Conservation (phyloP, 2,329 filamentous ascomycete genomes). For the Colletotrichum echinochloae region DNA sequence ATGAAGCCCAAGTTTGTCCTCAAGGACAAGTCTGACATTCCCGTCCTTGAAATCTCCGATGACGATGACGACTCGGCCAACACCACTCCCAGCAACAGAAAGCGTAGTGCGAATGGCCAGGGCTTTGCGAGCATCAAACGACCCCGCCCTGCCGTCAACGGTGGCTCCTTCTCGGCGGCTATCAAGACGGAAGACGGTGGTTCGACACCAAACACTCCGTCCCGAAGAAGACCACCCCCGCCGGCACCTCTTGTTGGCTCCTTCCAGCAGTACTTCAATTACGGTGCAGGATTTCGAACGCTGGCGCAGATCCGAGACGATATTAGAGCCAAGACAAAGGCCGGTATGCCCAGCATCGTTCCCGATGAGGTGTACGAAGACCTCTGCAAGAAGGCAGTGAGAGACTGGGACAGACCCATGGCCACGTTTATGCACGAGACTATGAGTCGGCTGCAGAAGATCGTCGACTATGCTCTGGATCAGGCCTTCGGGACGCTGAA, state of each 20-base stretch:
- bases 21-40: constrained; percentile 51
- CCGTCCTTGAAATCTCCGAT: constrained; percentile 54
- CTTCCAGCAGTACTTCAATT: constrained; percentile 54
- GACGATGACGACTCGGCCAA: constrained; percentile 49
- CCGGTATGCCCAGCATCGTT: constrained; percentile 69
- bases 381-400: constrained; percentile 67
- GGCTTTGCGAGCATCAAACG: constrained; percentile 37
- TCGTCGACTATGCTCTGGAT: constrained; percentile 60
- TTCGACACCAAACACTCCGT: constrained; percentile 16
- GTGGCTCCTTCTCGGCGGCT: constrained; percentile 37
- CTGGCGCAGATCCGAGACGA: constrained; percentile 65
- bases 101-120: constrained; percentile 43
- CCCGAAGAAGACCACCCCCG: constrained; percentile 33
- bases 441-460: constrained; percentile 59
- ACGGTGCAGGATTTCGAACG: constrained; percentile 58
- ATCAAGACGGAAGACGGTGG: constrained; percentile 54
- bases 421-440: constrained; percentile 61
- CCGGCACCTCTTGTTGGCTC: constrained; percentile 41
- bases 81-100: constrained; percentile 41
- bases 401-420: constrained; percentile 68
- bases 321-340: constrained; percentile 65
- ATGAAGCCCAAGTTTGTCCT: constrained; percentile 62
- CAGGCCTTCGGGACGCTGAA: constrained; percentile 60
- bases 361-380: constrained; percentile 70
- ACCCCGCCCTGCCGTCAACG: constrained; percentile 24